Base-by-base conservation (phyloP, 2,329 filamentous ascomycete species). In the Cyanodermella asteris region DNA sequence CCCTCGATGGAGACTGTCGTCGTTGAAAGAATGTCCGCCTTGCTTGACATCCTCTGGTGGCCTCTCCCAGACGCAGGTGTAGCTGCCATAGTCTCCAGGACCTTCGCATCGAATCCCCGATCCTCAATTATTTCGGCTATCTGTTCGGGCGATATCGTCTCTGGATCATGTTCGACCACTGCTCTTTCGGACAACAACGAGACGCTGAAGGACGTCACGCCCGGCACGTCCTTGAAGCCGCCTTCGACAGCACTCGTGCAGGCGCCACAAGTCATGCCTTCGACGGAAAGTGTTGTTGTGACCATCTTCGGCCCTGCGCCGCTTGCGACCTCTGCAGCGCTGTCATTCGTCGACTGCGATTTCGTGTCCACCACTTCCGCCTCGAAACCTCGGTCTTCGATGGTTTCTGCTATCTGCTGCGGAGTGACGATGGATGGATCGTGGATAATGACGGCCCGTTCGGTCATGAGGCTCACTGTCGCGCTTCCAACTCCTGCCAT, bases 371-470 rank as follows among this genome's bases (percentile, higher is more conserved):
- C 53, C n/a, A 91, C 63, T 36, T 81, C 67, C 19, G 81, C 81
- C 41, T 91, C 84, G 44, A 94, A 94, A 1, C 82, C 82, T 31
- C 78, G 65, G 46, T 91, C 81, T 40, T 93, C 80, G 35, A 93
- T 87, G 18, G 75, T 80, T 36, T 91, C 78, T 43, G 66, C 68
- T 31, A 94, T 64, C 36, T 72, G 55, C 18, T 82, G 74, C 31
- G 80, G 64, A 9, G 77, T 54, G 26, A 94, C 64, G 26, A 64
- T 61, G 28, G 61, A 53, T 2, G 78, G 68, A 47, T 94, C 74
- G 50, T 97, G 87, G 50, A 82, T 73, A 18, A 94, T 60, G 20
- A 94, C 82, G n/a, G 84, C 87, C 31, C 84, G 70, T 49, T 91
- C 82, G 69, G 93, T 91, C 28, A 93, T 75, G 38, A 97, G 56